These are phyloP conservation scores for Globisporangium spiculum DNA, from an alignment of 352 stramenopile genomes.

Conservation along the genomic window DNA sequence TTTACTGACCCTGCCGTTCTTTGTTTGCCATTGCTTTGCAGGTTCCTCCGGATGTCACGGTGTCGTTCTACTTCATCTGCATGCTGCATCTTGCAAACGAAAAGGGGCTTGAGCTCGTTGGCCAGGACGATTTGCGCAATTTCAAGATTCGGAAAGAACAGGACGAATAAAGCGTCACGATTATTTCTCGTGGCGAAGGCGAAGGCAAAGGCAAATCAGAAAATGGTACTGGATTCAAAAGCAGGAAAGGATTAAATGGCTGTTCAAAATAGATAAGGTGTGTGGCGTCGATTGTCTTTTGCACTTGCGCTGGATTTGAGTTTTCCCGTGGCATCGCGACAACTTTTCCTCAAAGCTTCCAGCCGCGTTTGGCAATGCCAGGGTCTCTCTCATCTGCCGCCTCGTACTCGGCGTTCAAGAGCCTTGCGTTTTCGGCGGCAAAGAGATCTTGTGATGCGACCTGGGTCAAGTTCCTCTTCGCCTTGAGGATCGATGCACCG, in stretches of 20 bases:
- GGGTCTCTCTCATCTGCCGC: slow-evolving; percentile 20
- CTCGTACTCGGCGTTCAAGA: slow-evolving; percentile 44
- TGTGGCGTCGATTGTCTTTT: slow-evolving; percentile 1
- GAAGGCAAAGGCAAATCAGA: not conserved
- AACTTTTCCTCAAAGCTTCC: slow-evolving; percentile 42
- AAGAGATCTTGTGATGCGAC: slow-evolving; percentile 39
- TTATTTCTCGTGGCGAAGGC: not conserved
- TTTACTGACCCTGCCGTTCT: slow-evolving; percentile 11
- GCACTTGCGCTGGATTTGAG: not conserved
- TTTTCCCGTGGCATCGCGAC: not conserved
- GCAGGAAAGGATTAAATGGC: slow-evolving; percentile 11
- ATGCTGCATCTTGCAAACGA: slow-evolving; percentile 99
- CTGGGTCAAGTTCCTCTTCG: slow-evolving; percentile 44
- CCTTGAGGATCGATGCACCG: slow-evolving; percentile 52
- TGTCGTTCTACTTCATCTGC: slow-evolving; percentile 99
- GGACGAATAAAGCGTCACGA: slow-evolving; percentile 9
- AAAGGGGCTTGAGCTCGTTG: slow-evolving; percentile 90
- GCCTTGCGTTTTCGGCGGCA: slow-evolving; percentile 34
- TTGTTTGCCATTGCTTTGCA: slow-evolving; percentile 20
- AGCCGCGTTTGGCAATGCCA: slow-evolving; percentile 39
- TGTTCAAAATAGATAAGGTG: slow-evolving; percentile 19
- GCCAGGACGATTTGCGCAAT: slow-evolving; percentile 73
- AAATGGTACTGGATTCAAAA: slow-evolving; percentile 13
- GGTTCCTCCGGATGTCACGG: slow-evolving; percentile 92
- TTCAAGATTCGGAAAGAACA: slow-evolving; percentile 67